Base-by-base conservation (phyloP, 1,284 basidiomycete species). In the Chalciporus sp. region DNA sequence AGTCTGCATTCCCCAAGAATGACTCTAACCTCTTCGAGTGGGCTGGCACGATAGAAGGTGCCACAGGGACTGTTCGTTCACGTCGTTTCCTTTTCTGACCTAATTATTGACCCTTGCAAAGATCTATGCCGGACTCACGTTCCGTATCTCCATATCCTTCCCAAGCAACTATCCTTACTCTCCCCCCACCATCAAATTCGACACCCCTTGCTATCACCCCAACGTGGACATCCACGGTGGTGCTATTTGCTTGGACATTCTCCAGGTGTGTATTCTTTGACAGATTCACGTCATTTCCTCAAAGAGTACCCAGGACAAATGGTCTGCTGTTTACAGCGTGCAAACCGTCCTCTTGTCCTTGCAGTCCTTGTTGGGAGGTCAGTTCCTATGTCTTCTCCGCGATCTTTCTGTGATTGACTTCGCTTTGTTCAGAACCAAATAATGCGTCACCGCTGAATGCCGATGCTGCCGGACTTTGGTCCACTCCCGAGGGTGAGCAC, bases 251-350 rank as follows among this genome's bases (percentile, higher is more conserved):
- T 77, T 94, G 43, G 91, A 93, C 65, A 92, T 92, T 62, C 72
- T 92, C 42, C 89, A 92, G 79, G 88, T 84, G 51, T 23, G 75
- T 56, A 6, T 55, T 7, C 31, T 31, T 23, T 47, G 26, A 16
- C 26, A 20, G 50, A 33, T 33, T 42, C 51, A 11, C 19, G n/a
- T 6, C 6, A 41, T 58, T 43, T 53, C 1, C 54, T 69, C 6
- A 71, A 48, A 29, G 10, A 42, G 42, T 19, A n/a, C 47, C 2
- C 59, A 94, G 88, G 91, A 94, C 71, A 90, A 94, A 67, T 94
- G 92, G 92, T 92, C 90, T 11, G 92, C 92, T 9, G 87, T 94
- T 2, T 92, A 94, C 69, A 92, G 89, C 53, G 92, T 94, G 28
- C 90, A 93, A 60, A 93, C 91, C 0, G 90, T 94, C 42, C 78